Percentiles rank a stretch among this genome's conserved stretches.
These are phyloP conservation scores for Boechera retrofracta DNA, from an alignment of 345 rosid species.

Conservation along the genomic window DNA sequence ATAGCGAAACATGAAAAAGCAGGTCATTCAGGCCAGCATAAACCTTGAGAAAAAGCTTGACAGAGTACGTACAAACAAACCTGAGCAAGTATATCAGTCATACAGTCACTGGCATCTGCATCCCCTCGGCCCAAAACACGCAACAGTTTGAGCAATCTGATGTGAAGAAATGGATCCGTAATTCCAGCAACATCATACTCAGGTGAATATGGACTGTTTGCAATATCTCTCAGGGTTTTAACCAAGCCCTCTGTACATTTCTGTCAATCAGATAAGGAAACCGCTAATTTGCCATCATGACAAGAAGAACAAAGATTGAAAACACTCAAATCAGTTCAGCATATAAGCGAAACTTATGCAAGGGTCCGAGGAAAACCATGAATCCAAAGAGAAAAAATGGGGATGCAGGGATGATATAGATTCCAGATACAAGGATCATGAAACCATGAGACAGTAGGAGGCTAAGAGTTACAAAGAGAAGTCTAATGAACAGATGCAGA, in stretches of 20 bases:
- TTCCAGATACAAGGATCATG: slow-evolving; percentile 28
- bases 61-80: slow-evolving; percentile 50
- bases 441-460: slow-evolving; percentile 24
- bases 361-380: slow-evolving; percentile 21
- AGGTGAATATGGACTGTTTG: slow-evolving; percentile 91
- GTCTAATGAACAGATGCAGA: slow-evolving; percentile 25
- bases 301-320: slow-evolving; percentile 16
- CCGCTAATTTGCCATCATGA: slow-evolving; percentile 21
- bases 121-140: slow-evolving; percentile 91
- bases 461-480: slow-evolving; percentile 26
- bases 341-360: slow-evolving; percentile 21
- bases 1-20: slow-evolving; percentile 8
- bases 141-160: slow-evolving; percentile 89
- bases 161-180: slow-evolving; percentile 93
- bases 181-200: slow-evolving; percentile 98
- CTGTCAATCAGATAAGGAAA: slow-evolving; percentile 51
- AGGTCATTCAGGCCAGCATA: slow-evolving; percentile 15
- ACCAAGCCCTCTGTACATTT: slow-evolving; percentile 89
- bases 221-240: slow-evolving; percentile 78
- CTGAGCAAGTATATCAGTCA: slow-evolving; percentile 99
- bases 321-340: slow-evolving; percentile 12
- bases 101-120: slow-evolving; percentile 87
- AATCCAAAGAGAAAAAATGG: slow-evolving; percentile 22
- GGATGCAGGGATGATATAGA: slow-evolving; percentile 22
- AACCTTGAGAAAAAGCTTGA: slow-evolving; percentile 9